Evolutionary conservation across 163 green algal genomes (phyloP), one percentile per base, ranked within the genome.

Genomic region (Coccomyxa subellipsoidea): DNA sequence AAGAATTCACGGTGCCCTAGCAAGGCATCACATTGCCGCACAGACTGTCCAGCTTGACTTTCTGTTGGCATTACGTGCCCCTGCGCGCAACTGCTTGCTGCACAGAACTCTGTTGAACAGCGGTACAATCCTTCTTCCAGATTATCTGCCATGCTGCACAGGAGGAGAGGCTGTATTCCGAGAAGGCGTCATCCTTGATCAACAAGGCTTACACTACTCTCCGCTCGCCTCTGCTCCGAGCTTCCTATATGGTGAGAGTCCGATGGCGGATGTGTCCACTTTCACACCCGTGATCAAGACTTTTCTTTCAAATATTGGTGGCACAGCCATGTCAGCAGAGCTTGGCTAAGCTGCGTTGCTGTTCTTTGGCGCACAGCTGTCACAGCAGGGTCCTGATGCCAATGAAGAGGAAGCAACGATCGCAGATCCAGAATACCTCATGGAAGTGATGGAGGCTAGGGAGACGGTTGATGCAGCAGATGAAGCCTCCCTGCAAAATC

Each of bases 391-490:
- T 34, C 8, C n/a, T 8, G 66, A 7, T 34, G n/a, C 66, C 27
- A n/a, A 73, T 73, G 66, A 73, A 2, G 75, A 40, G 36, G 88
- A 92, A n/a, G 85, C 53, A 66, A 92, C 88, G 15, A 88, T 91
- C 35, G 84, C 40, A 2, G 90, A 93, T 53, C 85, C 85, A 9
- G 87, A 86, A 54, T 69, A 92, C 73, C 85, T 93, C 38, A 87
- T 87, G 81, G 87, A 89, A 27, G 84, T 90, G 21, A 93, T 93
- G 90, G 90, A 93, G 54, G 80, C 81, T 9, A 38, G 88, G 18
- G 87, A 92, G 81, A 85, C 84, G 69, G 85, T 92, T 66, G 88
- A 92, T 35, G 54, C 18, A 10, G 31, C 70, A 21, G 85, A 85
- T 38, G 34, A 29, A 10, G 72, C 53, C 12, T 37, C 72, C 54